Percentiles rank a stretch among this genome's conserved stretches.
These are phyloP conservation scores for Spinacia oleracea DNA, from an alignment of 179 eudicot genomes.

Conservation along the genomic window DNA sequence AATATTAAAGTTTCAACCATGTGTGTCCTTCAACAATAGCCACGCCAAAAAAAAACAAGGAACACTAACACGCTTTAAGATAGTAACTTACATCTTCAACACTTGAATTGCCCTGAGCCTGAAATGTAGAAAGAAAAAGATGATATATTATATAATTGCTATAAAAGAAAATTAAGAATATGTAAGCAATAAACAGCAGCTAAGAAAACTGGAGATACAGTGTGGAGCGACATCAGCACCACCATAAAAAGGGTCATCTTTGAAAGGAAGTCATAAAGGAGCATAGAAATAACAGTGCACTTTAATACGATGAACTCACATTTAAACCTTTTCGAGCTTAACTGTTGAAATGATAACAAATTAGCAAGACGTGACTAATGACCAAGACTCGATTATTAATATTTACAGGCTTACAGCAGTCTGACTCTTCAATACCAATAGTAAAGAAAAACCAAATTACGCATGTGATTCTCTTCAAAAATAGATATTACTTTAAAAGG, in stretches of 20 bases:
- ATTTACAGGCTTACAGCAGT: background rate
- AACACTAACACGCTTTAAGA: background rate
- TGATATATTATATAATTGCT: slow-evolving; percentile 12
- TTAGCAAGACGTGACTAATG: background rate
- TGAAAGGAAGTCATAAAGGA: background rate
- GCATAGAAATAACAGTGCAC: background rate
- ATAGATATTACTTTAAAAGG: background rate
- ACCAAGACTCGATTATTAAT: background rate
- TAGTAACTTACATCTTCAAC: slow-evolving; percentile 48
- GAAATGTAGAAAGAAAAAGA: slow-evolving; percentile 25
- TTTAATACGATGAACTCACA: slow-evolving; percentile 46
- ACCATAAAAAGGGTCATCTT: background rate
- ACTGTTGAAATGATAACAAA: slow-evolving; percentile 34
- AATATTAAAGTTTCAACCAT: background rate
- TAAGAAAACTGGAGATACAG: background rate
- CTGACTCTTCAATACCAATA: background rate
- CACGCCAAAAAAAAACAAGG: background rate
- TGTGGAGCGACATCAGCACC: slow-evolving; percentile 1
- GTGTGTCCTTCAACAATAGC: background rate
- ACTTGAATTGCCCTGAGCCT: slow-evolving; percentile 40
- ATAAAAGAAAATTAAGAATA: background rate
- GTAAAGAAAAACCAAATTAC: background rate
- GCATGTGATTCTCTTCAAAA: background rate
- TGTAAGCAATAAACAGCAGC: background rate
- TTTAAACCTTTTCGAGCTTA: slow-evolving; percentile 63